Conservation (phyloP, 306 rosid species). For the Vigna nakashimae region DNA sequence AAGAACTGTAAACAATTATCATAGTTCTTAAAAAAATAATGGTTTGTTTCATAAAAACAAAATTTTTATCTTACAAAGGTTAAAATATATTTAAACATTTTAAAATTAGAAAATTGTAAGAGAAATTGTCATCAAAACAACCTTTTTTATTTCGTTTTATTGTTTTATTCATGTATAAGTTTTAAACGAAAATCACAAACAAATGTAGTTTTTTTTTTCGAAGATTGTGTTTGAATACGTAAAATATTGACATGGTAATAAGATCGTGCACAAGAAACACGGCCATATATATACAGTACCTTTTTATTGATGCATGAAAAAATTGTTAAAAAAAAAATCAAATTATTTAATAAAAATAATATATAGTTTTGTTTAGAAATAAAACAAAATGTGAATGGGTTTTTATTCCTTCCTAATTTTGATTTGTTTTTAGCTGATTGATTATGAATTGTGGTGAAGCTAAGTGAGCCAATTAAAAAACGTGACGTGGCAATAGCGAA, state of each 20-base stretch:
- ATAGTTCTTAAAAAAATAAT: too few relatives aligned
- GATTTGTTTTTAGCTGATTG: background rate
- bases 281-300: background rate
- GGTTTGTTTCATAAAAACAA: background rate
- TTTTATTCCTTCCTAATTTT: background rate
- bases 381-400: background rate
- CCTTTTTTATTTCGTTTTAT: background rate
- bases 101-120: too few relatives aligned
- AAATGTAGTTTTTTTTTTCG: background rate
- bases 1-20: too few relatives aligned
- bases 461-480: background rate
- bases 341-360: background rate
- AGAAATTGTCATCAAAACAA: background rate
- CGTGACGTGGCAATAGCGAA: constrained; percentile 35
- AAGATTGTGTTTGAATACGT: background rate
- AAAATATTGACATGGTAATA: background rate
- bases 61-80: background rate
- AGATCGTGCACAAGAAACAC: background rate
- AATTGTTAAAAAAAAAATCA: background rate
- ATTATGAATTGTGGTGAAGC: background rate
- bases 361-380: background rate
- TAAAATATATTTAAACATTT: too few relatives aligned
- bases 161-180: background rate
- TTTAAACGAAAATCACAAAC: background rate
- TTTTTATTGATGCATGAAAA: background rate